Evolutionary conservation across 352 stramenopile genomes (phyloP), one percentile per base, ranked within the genome.

Genomic region (Phytophthora citricola): DNA sequence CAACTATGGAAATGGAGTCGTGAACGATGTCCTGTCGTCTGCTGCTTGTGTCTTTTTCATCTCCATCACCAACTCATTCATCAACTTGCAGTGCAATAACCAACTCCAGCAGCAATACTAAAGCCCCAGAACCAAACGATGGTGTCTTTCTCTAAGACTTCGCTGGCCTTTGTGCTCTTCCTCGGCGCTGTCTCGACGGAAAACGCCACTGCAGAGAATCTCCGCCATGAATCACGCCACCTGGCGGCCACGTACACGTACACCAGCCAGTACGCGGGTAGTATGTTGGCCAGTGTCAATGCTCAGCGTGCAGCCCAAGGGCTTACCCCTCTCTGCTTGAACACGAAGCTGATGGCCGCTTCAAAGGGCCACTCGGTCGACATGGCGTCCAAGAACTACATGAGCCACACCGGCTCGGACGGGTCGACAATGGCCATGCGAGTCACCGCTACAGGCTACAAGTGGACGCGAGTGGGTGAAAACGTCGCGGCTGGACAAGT

Each of bases 401-500:
- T 85, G 69, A 67, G 53, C 32, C 79, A 88, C 69, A 78, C 59
- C 0, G 79, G 79, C 8, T 74, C 71, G 0, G 66, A 71, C 39
- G 76, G 76, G 4, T 81, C 74, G 14, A 76, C 68, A 4, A 78
- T 81, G 66, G n/a, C 29, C 1, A 12, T 24, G 20, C 75, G 79
- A 7, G 63, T 85, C 24, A 77, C 49, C n/a, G 63, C 22, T 8
- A 26, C 75, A 17, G 73, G 77, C 3, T 89, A 77, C 59, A 62
- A 71, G 17, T 83, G 79, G 64, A 76, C 54, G 40, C 66, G 49
- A 29, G 51, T 81, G 8, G 78, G 60, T 0, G 78, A 87, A 50
- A 87, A 87, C 48, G 71, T 85, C 2, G 78, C 78, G 4, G 76
- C 76, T 2, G 78, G 78, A 5, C 76, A 85, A 49, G 17, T 22